Base-by-base conservation (phyloP, 257 asterid species). In the Capsicum chinense region DNA sequence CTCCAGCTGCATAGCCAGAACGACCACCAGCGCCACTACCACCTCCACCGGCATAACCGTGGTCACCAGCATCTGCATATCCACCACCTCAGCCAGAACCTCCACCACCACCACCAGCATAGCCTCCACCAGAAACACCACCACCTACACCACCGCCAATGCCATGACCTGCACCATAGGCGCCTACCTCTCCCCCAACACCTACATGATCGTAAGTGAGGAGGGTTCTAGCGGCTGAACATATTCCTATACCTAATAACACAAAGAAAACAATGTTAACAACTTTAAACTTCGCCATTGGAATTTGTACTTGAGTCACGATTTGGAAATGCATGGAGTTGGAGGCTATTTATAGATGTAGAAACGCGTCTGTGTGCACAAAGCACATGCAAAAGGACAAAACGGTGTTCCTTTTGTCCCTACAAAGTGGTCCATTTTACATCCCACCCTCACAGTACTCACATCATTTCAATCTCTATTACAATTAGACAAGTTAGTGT, bases 191-290 rank as follows among this genome's bases (percentile, higher is more conserved):
- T 39, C 88, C 83, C 7, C 81, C 52, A 11, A 56, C 83, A 81
- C 74, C 84, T 47, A 58, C 90, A 21, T 60, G 19, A 39, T 44
- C 91, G 15, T 76, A 69, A 33, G 83, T 86, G 84, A 88, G 86
- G 35, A 88, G 88, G 44, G 86, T 39, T 83, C 90, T 83, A 39
- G 86, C 82, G 17, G 87, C 90, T 56, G 82, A 68, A 69, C 86
- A 83, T 67, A 86, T 60, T 50, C 86, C 82, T 42, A 88, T 59
- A 2, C 87, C 83, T 39, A 88, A 56, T 58, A 86, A 16, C 59
- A 88, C 63, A 85, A 84, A 86, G 58, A 86, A 67, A 69, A 82
- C 37, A 66, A 88, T 21, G 59, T 16, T 68, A 19, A 54, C 6
- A 70, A 26, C 80, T 84, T 58, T 86, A 37, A 37, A 68, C 70